A percentile compares a stretch with the other conserved stretches of the same genome.
Evolutionary conservation across 1,284 basidiomycete species (phyloP).

Genomic region (Pulveroboletus sp.): DNA sequence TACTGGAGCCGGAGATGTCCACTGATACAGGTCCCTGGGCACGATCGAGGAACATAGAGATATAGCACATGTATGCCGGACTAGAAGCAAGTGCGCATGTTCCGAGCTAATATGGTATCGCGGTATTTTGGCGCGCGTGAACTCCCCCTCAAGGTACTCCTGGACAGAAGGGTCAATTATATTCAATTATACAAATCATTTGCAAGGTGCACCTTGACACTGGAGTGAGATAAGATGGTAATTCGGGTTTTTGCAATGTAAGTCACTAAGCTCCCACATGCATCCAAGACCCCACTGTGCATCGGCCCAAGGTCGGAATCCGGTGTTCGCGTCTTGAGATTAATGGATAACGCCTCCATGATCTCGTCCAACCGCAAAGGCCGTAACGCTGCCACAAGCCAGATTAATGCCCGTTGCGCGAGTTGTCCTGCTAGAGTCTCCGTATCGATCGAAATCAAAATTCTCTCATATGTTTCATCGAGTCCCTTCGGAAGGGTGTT

Average conservation of each 20-base stretch:
- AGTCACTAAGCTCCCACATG: not conserved
- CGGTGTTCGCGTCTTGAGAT: not conserved
- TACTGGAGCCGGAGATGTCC: no score
- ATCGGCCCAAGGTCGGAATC: not conserved
- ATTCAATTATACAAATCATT: no score
- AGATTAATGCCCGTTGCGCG: not conserved
- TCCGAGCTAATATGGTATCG: not conserved
- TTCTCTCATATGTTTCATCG: slow-evolving; percentile 3
- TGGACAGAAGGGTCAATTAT: not conserved
- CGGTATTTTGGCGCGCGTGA: not conserved
- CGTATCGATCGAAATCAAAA: not conserved
- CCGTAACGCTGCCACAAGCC: not conserved
- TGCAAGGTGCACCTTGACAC: not conserved
- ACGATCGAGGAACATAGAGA: not conserved
- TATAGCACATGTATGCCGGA: not conserved
- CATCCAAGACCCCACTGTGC: not conserved
- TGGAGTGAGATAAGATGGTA: not conserved
- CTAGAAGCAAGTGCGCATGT: not conserved
- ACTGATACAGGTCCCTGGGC: not conserved
- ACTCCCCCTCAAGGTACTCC: not conserved
- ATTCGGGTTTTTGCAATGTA: not conserved
- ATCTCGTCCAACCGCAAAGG: not conserved
- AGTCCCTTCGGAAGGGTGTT: not conserved
- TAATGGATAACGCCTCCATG: not conserved
- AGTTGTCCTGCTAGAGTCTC: not conserved